Base-by-base conservation (phyloP, 2,329 filamentous ascomycete genomes). In the Ceratocystis ficicola region DNA sequence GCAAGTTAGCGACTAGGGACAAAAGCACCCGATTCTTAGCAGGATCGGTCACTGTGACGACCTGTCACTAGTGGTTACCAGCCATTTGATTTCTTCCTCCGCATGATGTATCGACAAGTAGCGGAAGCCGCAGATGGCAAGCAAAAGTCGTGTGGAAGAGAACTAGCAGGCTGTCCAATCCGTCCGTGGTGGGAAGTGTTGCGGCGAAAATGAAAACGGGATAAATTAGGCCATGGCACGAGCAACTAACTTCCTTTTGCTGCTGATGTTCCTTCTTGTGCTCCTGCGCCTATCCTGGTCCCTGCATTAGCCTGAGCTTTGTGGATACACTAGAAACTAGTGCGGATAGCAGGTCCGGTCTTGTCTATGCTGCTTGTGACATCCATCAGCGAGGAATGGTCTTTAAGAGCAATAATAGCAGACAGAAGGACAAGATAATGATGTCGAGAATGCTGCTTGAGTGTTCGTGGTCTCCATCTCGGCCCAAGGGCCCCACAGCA, bases 281-380 rank as follows among this genome's bases (percentile, higher is more conserved):
- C 10, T 41, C 36, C 36, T 15, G 36, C 10, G 44, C n/a, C 22
- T 20, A 32, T 36, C 61, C 61, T 17, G 25, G 41, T 63, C 61
- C 61, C 61, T 63, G 61, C 61, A 50, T 50, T 30, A 63, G 61
- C 17, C 41, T 22, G 55, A 25, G 7, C 32, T 32, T 6, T 59
- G 55, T 32, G 20, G 22, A 15, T 4, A 28, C 48, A 25, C 48
- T 28, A 52, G 17, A 7, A 32, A 32, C 55, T 36, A 30, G 55
- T 59, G 15, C 52, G 52, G 52, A 32, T 32, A 57, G 52, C 25
- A 30, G 25, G 7, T 57, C 28, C 30, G 55, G 8, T 15, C 32
- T n/a, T 59, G 20, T 59, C 4, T 4, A 15, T 2, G 22, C 25
- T 57, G 22, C 48, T 52, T 25, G 5, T 52, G 20, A 25, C 28